Evolutionary conservation across 441 rosid genomes (phyloP).

Genomic region (Aleurites moluccanus): DNA sequence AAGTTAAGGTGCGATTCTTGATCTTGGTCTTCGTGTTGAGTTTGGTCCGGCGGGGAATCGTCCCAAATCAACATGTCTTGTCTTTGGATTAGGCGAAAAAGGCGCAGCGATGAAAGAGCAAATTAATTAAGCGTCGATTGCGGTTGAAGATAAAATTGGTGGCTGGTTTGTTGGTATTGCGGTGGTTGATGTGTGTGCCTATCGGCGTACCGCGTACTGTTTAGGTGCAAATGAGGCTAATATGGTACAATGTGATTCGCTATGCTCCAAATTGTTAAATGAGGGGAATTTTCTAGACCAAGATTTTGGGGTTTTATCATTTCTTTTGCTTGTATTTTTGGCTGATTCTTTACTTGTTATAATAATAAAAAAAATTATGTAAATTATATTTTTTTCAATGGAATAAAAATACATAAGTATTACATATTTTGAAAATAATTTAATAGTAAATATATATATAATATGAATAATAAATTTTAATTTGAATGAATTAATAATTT

Average conservation of each 20-base stretch:
- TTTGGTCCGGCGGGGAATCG: constrained; percentile 5
- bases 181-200: not conserved
- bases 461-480: too few species aligned
- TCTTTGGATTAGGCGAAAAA: not conserved
- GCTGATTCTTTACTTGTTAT: not conserved
- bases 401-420: too few species aligned
- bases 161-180: not conserved
- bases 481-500: too few species aligned
- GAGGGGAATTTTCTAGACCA: not conserved
- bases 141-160: not conserved
- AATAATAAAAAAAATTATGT: too few species aligned
- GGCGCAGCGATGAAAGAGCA: not conserved
- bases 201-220: constrained; percentile 16
- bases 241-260: not conserved
- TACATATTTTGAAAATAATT: too few species aligned
- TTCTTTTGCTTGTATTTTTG: too few species aligned
- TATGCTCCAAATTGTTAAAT: not conserved
- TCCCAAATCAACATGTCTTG: constrained; percentile 38
- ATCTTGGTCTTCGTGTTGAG: constrained; percentile 28
- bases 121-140: not conserved
- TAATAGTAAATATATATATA: too few species aligned
- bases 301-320: not conserved
- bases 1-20: constrained; percentile 45
- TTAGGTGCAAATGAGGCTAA: not conserved
- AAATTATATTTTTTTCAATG: too few species aligned